These are phyloP conservation scores for Lachnellula willkommii DNA, from an alignment of 2,329 filamentous ascomycete genomes.

Conservation along the genomic window DNA sequence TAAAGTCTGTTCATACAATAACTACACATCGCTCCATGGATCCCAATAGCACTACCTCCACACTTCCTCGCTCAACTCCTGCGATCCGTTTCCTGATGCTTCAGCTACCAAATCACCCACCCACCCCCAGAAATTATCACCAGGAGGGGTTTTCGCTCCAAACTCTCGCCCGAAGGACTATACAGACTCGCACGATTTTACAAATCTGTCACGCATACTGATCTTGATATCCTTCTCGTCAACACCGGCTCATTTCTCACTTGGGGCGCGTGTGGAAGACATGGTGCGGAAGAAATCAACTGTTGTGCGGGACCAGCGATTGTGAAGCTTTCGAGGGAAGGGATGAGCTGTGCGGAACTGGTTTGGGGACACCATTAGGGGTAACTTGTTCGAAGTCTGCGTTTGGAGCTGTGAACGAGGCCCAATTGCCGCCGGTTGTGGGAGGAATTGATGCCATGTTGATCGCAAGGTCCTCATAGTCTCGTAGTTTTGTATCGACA, in stretches of 20 bases:
- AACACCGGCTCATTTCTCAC: constrained; percentile 2
- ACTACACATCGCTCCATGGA: constrained; percentile 25
- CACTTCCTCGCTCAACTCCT: constrained; percentile 27
- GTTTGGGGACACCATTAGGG: neutral
- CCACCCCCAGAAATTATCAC: constrained; percentile 27
- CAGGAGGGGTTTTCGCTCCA: constrained; percentile 18
- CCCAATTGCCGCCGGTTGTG: no score
- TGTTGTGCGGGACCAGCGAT: constrained; percentile 2
- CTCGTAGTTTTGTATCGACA: no score
- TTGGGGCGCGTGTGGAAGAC: neutral
- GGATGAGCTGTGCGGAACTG: neutral
- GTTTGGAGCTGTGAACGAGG: no score
- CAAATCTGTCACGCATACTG: constrained; percentile 1
- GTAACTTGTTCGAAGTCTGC: no score
- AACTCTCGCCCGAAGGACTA: neutral
- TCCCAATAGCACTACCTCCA: constrained; percentile 29
- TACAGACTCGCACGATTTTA: constrained; percentile 1
- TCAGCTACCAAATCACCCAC: constrained; percentile 29
- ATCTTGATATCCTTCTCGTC: constrained; percentile 6
- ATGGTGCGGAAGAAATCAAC: neutral
- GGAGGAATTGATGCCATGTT: no score
- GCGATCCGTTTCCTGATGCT: constrained; percentile 30
- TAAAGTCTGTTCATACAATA: constrained; percentile 45
- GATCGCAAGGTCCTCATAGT: no score
- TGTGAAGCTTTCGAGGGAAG: neutral